phyloP scores from a whole-genome alignment of 306 rosid genomes.

The Lithocarpus polystachyus region DNA sequence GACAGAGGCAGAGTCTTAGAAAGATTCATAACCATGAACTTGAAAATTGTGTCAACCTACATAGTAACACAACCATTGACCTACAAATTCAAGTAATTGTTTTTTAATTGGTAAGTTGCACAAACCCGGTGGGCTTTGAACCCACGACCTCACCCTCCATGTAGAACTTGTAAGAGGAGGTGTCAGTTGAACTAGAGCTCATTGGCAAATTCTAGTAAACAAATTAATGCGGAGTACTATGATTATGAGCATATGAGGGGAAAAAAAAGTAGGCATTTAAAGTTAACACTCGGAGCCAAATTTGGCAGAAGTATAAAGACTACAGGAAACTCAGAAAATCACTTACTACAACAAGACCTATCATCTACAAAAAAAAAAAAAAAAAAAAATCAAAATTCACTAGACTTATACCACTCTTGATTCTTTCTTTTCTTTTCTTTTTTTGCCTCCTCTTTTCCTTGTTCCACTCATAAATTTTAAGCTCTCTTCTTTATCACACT shows the following conservation, averaged over 20 bases:
- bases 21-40: conserved; percentile 11
- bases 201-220: background rate
- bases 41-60: conserved; percentile 1
- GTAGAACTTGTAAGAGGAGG: too few species aligned
- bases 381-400: background rate
- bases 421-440: too few species aligned
- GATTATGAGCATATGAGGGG: too few species aligned
- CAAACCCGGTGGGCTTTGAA: too few species aligned
- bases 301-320: background rate
- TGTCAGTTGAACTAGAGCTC: too few species aligned
- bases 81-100: background rate
- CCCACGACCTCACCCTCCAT: too few species aligned
- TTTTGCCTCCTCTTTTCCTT: background rate
- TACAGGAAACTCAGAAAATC: background rate
- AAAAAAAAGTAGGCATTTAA: background rate
- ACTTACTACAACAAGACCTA: background rate
- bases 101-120: too few species aligned
- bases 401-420: background rate
- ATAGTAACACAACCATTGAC: too few species aligned
- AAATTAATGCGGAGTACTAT: background rate
- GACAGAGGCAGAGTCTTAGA: conserved; percentile 12
- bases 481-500: background rate
- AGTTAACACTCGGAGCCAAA: background rate
- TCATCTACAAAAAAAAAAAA: background rate
- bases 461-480: background rate